Percentiles rank a stretch among this genome's conserved stretches.
Evolutionary conservation across 257 asterid species (phyloP).

Genomic region (Penstemon davidsonii): DNA sequence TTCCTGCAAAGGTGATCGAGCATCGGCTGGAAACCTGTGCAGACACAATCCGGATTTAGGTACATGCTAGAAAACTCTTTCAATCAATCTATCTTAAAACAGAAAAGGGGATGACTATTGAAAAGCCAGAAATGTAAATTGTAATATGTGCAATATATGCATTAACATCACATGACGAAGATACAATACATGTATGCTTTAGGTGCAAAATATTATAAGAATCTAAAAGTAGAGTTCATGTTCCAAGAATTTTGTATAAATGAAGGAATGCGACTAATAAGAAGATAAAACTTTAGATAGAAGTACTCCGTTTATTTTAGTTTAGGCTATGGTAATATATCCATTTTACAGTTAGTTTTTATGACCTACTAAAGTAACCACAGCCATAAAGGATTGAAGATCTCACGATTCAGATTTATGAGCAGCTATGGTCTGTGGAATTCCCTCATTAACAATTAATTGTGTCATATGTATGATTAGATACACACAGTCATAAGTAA

Average conservation of each 20-base stretch:
- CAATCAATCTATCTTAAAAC: conserved; percentile 11
- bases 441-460: conserved; percentile 15
- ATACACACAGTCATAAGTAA: conserved; percentile 15
- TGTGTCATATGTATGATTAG: not conserved
- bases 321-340: no score
- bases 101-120: not conserved
- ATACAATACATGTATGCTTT: conserved; percentile 6
- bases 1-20: conserved; percentile 31
- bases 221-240: not conserved
- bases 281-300: no score
- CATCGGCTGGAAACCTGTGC: conserved; percentile 39
- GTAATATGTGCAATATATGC: not conserved
- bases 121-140: conserved; percentile 1
- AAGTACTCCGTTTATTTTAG: no score
- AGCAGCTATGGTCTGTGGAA: no score
- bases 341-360: not conserved
- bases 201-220: conserved; percentile 18
- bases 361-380: conserved; percentile 15
- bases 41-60: conserved; percentile 18
- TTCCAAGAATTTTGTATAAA: not conserved
- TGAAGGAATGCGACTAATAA: no score
- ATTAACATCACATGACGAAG: not conserved
- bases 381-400: not conserved
- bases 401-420: no score
- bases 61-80: conserved; percentile 9